These are phyloP conservation scores for Lophiotrema nucula DNA, from an alignment of 495 filamentous ascomycete species.

Conservation along the genomic window DNA sequence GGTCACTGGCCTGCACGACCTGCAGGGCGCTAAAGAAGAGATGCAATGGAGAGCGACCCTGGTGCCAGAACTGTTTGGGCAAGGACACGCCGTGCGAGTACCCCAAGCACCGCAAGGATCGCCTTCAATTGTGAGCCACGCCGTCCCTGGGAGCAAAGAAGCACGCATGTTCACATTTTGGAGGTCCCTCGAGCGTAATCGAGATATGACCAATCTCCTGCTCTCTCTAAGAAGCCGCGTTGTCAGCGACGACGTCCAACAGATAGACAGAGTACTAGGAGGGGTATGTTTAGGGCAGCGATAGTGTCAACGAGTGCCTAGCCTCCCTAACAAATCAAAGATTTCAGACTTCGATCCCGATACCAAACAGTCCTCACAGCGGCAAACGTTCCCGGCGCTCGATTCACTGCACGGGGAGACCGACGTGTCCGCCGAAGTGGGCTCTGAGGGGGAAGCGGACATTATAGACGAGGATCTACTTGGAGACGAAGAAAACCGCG, in stretches of 20 bases:
- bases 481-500: neutral
- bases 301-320: too few relatives aligned
- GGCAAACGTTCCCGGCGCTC: slow-evolving; percentile 17
- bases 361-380: neutral
- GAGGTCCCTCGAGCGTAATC: slow-evolving; percentile 23
- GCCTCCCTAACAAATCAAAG: too few relatives aligned
- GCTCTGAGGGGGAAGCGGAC: slow-evolving; percentile 50
- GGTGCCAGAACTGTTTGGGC: slow-evolving; percentile 56
- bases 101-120: slow-evolving; percentile 57
- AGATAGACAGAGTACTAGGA: too few relatives aligned
- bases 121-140: slow-evolving; percentile 36
- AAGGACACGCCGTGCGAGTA: slow-evolving; percentile 54
- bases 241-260: slow-evolving; percentile 25
- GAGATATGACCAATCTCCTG: slow-evolving; percentile 12
- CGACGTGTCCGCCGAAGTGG: slow-evolving; percentile 51
- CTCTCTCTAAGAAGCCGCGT: slow-evolving; percentile 6
- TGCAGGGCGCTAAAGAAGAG: slow-evolving; percentile 54
- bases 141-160: neutral
- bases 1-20: too few relatives aligned
- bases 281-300: too few relatives aligned
- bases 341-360: slow-evolving; percentile 5
- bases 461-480: slow-evolving; percentile 13
- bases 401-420: slow-evolving; percentile 44
- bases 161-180: neutral
- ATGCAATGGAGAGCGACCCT: slow-evolving; percentile 56